Conservation (phyloP, 306 rosid species). For the Sphenostylis stenocarpa region DNA sequence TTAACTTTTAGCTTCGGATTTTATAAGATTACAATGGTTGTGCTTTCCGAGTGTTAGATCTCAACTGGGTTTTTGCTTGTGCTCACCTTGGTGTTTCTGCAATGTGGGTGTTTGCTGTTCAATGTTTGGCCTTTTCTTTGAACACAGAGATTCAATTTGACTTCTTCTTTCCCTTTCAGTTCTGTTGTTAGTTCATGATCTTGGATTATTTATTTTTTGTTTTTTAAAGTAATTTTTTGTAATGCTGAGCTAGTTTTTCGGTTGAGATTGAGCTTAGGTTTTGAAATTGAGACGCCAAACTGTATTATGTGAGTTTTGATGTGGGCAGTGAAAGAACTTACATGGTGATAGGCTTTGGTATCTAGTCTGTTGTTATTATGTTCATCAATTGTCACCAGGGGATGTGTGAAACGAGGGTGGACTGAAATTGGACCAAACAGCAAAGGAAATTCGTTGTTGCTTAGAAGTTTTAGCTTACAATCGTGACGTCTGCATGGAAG, state of each 20-base stretch:
- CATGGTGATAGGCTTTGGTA: not conserved
- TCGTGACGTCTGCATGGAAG: not conserved
- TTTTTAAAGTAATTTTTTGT: not conserved
- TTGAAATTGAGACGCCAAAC: slow-evolving; percentile 3
- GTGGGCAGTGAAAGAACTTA: not conserved
- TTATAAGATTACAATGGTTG: not conserved
- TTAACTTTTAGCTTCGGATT: slow-evolving; percentile 1
- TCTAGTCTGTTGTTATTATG: slow-evolving; percentile 5
- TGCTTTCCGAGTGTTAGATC: slow-evolving; percentile 35
- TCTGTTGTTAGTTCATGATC: not conserved
- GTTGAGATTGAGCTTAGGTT: not conserved
- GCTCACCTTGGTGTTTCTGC: not conserved
- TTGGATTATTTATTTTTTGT: not conserved
- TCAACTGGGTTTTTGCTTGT: slow-evolving; percentile 29
- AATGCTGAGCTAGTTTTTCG: slow-evolving; percentile 11
- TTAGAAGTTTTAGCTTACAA: not conserved
- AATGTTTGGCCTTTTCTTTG: not conserved
- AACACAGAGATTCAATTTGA: slow-evolving; percentile 16
- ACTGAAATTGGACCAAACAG: not conserved
- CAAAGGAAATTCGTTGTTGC: not conserved
- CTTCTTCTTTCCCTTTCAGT: not conserved
- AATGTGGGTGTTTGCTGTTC: slow-evolving; percentile 23
- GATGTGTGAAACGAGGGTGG: not conserved
- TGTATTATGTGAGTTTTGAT: not conserved
- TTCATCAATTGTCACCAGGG: not conserved